phyloP scores from a whole-genome alignment of 192 early-diverging fungal genomes.

The Coemansia sp. region DNA sequence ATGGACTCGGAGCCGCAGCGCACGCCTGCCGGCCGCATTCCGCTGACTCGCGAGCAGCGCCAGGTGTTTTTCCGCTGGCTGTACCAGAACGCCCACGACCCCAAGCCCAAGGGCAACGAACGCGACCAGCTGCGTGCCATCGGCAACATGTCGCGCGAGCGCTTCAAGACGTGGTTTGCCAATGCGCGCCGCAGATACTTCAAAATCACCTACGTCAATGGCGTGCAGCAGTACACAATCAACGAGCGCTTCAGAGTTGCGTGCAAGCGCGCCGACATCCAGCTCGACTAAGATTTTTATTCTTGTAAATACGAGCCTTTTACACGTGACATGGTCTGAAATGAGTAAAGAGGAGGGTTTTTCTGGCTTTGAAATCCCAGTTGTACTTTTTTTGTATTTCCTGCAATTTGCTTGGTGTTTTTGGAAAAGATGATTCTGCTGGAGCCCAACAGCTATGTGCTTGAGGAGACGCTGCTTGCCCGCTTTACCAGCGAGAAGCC shows the following conservation, averaged over 20 bases:
- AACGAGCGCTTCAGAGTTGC: constrained; percentile 38
- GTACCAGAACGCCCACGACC: constrained; percentile 37
- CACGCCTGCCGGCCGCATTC: constrained; percentile 21
- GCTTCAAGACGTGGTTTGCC: constrained; percentile 56
- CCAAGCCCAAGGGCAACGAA: constrained; percentile 51
- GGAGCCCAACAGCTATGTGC: constrained; percentile 56
- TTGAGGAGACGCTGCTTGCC: constrained; percentile 62
- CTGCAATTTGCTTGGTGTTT: constrained; percentile 1
- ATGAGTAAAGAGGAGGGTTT: not conserved
- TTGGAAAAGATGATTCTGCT: constrained; percentile 50
- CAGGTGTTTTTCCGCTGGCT: constrained; percentile 43
- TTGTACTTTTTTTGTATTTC: constrained; percentile 1
- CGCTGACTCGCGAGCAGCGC: constrained; percentile 36
- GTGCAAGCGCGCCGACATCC: constrained; percentile 41
- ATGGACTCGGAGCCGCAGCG: constrained; percentile 3
- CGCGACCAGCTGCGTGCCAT: constrained; percentile 40
- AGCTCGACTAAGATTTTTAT: constrained; percentile 18
- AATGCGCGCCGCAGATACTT: constrained; percentile 55
- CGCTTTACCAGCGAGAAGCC: constrained; percentile 66
- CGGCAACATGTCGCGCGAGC: constrained; percentile 44
- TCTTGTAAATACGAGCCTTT: not conserved
- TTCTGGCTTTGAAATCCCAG: constrained; percentile 7
- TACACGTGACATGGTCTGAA: constrained; percentile 5
- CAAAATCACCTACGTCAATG: constrained; percentile 15
- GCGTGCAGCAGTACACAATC: constrained; percentile 33